Percentiles rank a stretch among this genome's conserved stretches.
Conservation (phyloP, 495 filamentous ascomycete species). For the Penicillium cinerascens region DNA sequence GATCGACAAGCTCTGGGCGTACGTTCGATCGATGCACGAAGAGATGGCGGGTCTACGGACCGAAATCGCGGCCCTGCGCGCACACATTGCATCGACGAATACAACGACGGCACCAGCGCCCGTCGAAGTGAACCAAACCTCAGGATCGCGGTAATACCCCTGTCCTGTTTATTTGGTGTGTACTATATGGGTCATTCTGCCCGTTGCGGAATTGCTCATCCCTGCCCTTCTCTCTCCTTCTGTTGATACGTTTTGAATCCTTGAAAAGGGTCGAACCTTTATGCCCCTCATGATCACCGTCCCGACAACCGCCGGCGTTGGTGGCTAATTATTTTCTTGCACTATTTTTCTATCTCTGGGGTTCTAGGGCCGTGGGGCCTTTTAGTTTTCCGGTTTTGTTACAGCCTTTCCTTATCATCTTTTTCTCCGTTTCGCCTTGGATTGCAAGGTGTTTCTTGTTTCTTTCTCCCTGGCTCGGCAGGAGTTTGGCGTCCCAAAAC, state of each 20-base stretch:
- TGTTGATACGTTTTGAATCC: conserved; percentile 17
- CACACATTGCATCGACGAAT: conserved; percentile 39
- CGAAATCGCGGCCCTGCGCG: conserved; percentile 39
- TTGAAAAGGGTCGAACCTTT: conserved; percentile 3
- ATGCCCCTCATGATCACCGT: conserved; percentile 21
- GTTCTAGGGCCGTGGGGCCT: neutral
- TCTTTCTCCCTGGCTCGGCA: conserved; percentile 10
- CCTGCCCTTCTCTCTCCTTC: conserved; percentile 4
- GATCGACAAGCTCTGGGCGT: conserved; percentile 44
- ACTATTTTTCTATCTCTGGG: conserved; percentile 4
- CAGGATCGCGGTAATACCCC: conserved; percentile 19
- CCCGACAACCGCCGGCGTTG: conserved; percentile 17
- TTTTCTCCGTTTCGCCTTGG: neutral
- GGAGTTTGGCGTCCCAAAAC: conserved; percentile 21
- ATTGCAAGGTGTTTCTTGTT: conserved; percentile 1
- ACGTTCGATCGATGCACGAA: conserved; percentile 43
- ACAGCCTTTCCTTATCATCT: neutral
- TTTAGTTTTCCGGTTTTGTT: neutral
- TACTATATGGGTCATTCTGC: conserved; percentile 21
- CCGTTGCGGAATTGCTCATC: neutral
- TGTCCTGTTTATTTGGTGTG: conserved; percentile 17
- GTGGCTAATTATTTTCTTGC: conserved; percentile 10
- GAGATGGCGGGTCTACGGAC: conserved; percentile 35
- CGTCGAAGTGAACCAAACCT: conserved; percentile 24
- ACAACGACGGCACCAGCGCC: conserved; percentile 18